Conservation (phyloP, 2,329 filamentous ascomycete species). For the Exophiala sideris region DNA sequence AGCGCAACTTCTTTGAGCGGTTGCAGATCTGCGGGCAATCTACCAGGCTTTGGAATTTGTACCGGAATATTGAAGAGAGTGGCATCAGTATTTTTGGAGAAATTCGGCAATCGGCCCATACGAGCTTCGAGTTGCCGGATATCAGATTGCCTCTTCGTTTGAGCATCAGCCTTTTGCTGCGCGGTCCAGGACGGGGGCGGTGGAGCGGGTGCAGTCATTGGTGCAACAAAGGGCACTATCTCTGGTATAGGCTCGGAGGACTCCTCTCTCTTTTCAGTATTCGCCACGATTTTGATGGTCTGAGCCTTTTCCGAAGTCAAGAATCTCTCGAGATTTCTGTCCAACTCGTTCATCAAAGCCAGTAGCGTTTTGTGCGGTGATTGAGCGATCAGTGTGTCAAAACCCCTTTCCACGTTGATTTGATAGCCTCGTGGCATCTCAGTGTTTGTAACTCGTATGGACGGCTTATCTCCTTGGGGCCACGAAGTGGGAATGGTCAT, state of each 20-base stretch:
- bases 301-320: constrained; percentile 68
- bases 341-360: constrained; percentile 64
- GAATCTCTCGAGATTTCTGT: constrained; percentile 68
- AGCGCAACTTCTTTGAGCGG: constrained; percentile 63
- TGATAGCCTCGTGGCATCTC: constrained; percentile 70
- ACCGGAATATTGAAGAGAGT: constrained; percentile 68
- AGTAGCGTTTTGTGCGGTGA: constrained; percentile 59
- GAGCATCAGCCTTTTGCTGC: constrained; percentile 61
- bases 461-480: constrained; percentile 55
- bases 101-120: constrained; percentile 64
- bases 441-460: constrained; percentile 63
- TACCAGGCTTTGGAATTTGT: constrained; percentile 59
- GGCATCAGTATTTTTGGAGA: constrained; percentile 67
- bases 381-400: constrained; percentile 60
- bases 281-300: constrained; percentile 66
- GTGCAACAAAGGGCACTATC: not conserved
- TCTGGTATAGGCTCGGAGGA: not conserved
- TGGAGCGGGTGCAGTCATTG: constrained; percentile 1
- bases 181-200: constrained; percentile 25
- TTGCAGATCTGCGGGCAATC: constrained; percentile 61
- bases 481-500: constrained; percentile 64
- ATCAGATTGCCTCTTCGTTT: constrained; percentile 62
- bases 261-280: constrained; percentile 47
- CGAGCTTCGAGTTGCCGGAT: constrained; percentile 71
- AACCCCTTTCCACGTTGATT: constrained; percentile 73